Percentiles rank a stretch among this genome's conserved stretches.
Evolutionary conservation across 2,329 filamentous ascomycete genomes (phyloP).

Genomic region (Cordyceps militaris): DNA sequence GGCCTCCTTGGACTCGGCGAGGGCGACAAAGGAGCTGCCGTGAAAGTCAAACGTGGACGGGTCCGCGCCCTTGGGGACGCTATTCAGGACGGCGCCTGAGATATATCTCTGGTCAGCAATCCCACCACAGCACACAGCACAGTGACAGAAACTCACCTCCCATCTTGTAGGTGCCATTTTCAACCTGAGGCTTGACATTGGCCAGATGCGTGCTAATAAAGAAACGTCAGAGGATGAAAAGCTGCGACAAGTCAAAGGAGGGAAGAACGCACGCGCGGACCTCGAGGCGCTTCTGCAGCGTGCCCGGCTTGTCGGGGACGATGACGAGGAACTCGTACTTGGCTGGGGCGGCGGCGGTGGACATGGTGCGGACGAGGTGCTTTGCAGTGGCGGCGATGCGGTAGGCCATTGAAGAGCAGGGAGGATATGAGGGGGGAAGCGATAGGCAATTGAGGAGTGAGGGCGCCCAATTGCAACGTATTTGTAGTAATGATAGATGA

Average conservation of each 20-base stretch:
- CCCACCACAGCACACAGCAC: not conserved
- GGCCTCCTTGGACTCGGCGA: slow-evolving; percentile 63
- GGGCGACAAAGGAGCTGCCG: slow-evolving; percentile 63
- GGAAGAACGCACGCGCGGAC: slow-evolving; percentile 40
- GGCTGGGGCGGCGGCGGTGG: slow-evolving; percentile 20
- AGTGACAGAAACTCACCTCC: slow-evolving; percentile 43
- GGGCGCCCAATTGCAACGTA: not conserved
- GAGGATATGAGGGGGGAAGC: not conserved
- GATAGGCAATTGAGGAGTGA: not conserved
- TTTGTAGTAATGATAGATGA: not conserved
- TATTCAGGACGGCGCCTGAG: slow-evolving; percentile 60
- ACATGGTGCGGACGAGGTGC: slow-evolving; percentile 21
- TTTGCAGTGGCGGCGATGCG: slow-evolving; percentile 8
- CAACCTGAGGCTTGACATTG: slow-evolving; percentile 43
- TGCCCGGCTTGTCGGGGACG: slow-evolving; percentile 58
- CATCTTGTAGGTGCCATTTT: slow-evolving; percentile 53
- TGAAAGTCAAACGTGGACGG: slow-evolving; percentile 58
- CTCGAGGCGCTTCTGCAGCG: slow-evolving; percentile 53
- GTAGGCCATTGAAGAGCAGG: slow-evolving; percentile 1
- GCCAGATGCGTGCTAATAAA: slow-evolving; percentile 44
- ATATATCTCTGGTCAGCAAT: not conserved
- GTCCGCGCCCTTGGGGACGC: slow-evolving; percentile 55
- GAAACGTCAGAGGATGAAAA: not conserved
- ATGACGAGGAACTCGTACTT: slow-evolving; percentile 63
- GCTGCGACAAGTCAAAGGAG: not conserved